These are phyloP conservation scores for Colletotrichum trifolii DNA, from an alignment of 2,329 filamentous ascomycete species.

Conservation along the genomic window DNA sequence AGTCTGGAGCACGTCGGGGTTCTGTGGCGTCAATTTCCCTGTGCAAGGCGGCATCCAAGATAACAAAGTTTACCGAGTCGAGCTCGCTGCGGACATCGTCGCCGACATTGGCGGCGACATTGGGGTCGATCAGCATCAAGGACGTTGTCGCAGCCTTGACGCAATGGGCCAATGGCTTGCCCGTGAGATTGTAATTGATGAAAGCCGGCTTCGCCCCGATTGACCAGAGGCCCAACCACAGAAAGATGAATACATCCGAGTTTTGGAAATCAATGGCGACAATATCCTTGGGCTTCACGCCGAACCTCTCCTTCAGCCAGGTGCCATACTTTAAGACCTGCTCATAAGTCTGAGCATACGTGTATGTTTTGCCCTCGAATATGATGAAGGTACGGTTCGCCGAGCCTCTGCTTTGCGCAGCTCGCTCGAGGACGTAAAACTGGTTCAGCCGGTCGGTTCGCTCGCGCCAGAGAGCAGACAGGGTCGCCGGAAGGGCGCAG, in stretches of 20 bases:
- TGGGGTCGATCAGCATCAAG: slow-evolving; percentile 76
- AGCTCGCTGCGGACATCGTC: slow-evolving; percentile 67
- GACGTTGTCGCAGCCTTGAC: slow-evolving; percentile 74
- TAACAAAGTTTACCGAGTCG: slow-evolving; percentile 65
- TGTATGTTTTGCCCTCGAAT: slow-evolving; percentile 76
- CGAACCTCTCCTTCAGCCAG: slow-evolving; percentile 75
- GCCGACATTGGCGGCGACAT: slow-evolving; percentile 64
- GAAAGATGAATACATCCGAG: slow-evolving; percentile 79
- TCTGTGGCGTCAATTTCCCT: slow-evolving; percentile 62
- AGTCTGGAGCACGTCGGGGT: slow-evolving; percentile 68
- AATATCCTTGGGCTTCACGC: slow-evolving; percentile 76
- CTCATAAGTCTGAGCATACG: slow-evolving; percentile 81
- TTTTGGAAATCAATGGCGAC: slow-evolving; percentile 87
- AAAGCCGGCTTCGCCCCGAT: slow-evolving; percentile 86
- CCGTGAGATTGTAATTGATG: slow-evolving; percentile 86
- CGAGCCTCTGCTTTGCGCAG: slow-evolving; percentile 63
- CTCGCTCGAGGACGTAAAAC: slow-evolving; percentile 80
- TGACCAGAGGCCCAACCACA: slow-evolving; percentile 83
- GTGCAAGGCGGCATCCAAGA: slow-evolving; percentile 70
- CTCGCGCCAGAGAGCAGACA: slow-evolving; percentile 59
- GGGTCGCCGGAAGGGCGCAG: slow-evolving; percentile 58
- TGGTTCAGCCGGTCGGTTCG: slow-evolving; percentile 71
- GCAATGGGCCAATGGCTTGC: slow-evolving; percentile 78
- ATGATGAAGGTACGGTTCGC: slow-evolving; percentile 71
- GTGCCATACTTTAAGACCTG: slow-evolving; percentile 76